These are phyloP conservation scores for Linnemannia hyalina DNA, from an alignment of 192 early-diverging fungal species.

Conservation along the genomic window DNA sequence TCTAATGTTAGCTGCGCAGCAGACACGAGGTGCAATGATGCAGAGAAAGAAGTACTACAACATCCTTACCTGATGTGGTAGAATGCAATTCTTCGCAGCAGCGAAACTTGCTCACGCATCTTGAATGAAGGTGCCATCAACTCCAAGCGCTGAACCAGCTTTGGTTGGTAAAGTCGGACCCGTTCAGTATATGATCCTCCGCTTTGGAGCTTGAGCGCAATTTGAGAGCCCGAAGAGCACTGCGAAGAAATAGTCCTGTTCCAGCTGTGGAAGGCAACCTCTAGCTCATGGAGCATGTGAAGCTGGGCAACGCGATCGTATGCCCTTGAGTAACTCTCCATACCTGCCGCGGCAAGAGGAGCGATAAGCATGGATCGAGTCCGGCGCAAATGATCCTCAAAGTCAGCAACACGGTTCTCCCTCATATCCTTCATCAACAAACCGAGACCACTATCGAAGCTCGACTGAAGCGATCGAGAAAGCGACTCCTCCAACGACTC, in stretches of 20 bases:
- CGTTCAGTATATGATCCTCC: conserved; percentile 7
- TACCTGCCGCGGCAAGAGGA: conserved; percentile 69
- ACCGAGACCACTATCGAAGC: conserved; percentile 72
- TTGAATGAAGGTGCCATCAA: conserved; percentile 67
- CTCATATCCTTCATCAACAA: conserved; percentile 62
- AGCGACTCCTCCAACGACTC: conserved; percentile 62
- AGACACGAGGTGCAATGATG: neutral
- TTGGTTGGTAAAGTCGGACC: conserved; percentile 54
- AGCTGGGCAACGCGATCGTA: conserved; percentile 75
- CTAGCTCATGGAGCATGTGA: conserved; percentile 76
- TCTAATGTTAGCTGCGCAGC: no score
- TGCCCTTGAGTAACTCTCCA: conserved; percentile 73
- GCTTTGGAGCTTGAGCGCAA: neutral
- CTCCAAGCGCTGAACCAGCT: conserved; percentile 59
- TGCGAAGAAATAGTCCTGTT: neutral
- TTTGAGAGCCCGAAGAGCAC: neutral
- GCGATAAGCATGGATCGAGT: conserved; percentile 63
- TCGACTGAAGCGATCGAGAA: conserved; percentile 42
- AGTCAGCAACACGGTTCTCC: conserved; percentile 40
- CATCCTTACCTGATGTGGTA: conserved; percentile 31
- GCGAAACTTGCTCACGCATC: conserved; percentile 72
- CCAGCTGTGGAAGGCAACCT: conserved; percentile 49
- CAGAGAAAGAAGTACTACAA: neutral
- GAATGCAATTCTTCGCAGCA: conserved; percentile 67
- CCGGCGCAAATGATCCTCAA: conserved; percentile 53